A percentile compares a stretch with the other conserved stretches of the same genome.
Conservation (phyloP, 805 yeast species). For the Suhomyces sp. region DNA sequence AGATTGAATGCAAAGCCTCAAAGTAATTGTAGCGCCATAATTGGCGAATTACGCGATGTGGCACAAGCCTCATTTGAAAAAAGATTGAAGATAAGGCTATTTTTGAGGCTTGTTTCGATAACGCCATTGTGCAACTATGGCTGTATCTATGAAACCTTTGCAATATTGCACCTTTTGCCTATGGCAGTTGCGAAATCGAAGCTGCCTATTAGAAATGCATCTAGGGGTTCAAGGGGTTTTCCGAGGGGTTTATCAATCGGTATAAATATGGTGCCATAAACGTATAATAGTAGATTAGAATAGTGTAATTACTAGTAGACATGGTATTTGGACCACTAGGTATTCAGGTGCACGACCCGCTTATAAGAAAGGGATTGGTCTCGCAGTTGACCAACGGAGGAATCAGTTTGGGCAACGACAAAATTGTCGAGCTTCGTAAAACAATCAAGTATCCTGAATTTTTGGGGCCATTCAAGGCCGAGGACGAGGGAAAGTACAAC, state of each 20-base stretch:
- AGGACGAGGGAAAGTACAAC: conserved; percentile 18
- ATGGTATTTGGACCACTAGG: conserved; percentile 9
- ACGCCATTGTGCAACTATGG: background rate
- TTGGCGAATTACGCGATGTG: background rate
- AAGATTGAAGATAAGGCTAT: background rate
- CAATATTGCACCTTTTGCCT: background rate
- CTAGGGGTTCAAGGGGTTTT: background rate
- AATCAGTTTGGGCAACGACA: conserved; percentile 1
- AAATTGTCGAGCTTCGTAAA: conserved; percentile 12
- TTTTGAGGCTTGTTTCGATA: background rate
- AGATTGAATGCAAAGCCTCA: background rate
- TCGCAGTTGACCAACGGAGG: conserved; percentile 1
- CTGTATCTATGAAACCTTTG: background rate
- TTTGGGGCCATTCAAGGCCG: conserved; percentile 14
- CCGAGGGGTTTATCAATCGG: too few relatives aligned
- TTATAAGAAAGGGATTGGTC: background rate
- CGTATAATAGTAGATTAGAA: background rate
- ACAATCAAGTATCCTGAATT: conserved; percentile 22
- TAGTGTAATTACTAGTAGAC: background rate
- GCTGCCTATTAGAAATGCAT: background rate
- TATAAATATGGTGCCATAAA: background rate
- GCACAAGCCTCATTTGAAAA: background rate
- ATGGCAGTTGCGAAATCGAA: background rate
- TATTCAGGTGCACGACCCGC: conserved; percentile 8
- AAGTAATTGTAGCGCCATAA: background rate